A percentile compares a stretch with the other conserved stretches of the same genome.
phyloP scores from a whole-genome alignment of 1,139 yeast species.

The Arxiozyma heterogenica region DNA sequence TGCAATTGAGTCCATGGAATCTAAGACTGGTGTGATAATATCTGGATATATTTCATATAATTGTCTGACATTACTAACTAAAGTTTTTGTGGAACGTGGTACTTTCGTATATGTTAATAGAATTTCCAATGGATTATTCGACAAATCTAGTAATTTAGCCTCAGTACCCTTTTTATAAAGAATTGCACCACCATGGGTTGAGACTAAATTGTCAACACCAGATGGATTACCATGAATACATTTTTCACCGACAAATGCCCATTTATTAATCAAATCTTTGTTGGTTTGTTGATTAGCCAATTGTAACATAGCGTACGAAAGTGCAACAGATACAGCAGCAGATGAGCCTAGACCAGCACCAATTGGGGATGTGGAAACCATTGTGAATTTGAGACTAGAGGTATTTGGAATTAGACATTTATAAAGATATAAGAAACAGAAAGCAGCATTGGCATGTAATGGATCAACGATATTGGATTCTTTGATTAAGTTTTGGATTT shows the following conservation, averaged over 20 bases:
- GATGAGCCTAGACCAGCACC: conserved; percentile 98
- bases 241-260: conserved; percentile 92
- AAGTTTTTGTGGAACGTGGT: conserved; percentile 77
- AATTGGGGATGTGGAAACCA: conserved; percentile 80
- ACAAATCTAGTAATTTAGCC: neutral
- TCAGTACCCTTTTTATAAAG: conserved; percentile 52
- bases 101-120: conserved; percentile 75
- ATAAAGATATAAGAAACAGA: conserved; percentile 66
- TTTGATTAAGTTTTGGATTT: neutral
- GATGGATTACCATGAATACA: conserved; percentile 96
- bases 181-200: conserved; percentile 94
- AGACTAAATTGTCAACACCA: conserved; percentile 94
- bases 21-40: conserved; percentile 50
- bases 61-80: conserved; percentile 69
- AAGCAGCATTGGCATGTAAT: conserved; percentile 72
- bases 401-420: conserved; percentile 24
- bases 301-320: conserved; percentile 64
- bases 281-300: conserved; percentile 22
- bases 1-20: conserved; percentile 63
- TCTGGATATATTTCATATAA: conserved; percentile 46
- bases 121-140: conserved; percentile 35
- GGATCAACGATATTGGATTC: conserved; percentile 20
- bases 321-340: conserved; percentile 80
- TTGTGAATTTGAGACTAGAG: conserved; percentile 50
- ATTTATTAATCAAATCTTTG: conserved; percentile 58